Evolutionary conservation across 176 grass and related monocot genomes (phyloP), one percentile per base, ranked within the genome.

Genomic region (Saccharum officinarum): DNA sequence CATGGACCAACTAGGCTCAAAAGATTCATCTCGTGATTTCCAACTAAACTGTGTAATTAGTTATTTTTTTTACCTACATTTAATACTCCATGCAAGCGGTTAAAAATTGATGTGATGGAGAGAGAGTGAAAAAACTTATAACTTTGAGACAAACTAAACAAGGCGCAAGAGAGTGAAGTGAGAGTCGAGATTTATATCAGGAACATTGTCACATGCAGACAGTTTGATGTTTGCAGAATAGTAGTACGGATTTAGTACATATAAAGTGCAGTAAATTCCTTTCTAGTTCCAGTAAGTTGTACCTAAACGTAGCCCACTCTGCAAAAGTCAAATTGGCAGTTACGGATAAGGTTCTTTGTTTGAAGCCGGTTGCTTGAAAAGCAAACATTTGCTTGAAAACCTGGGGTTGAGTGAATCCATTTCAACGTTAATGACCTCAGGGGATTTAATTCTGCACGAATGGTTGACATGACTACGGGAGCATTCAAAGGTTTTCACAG

Each of bases 391-490:
- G n/a, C n/a, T 87, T 38, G 49, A 91, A n/a, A n/a, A n/a, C n/a
- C n/a, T 71, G 42, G 50, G 40, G 7, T 55, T 65, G 22, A 33
- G 23, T 3, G 44, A 69, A 80, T 70, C 80, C 85, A 80, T 84
- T 63, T 45, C 67, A 76, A 78, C 40, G 7, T 64, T 59, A 82
- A 18, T 70, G 18, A 39, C 70, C 79, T 80, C 47, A 87, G 76
- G 80, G 50, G 39, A 64, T 91, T 91, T 41, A 88, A 84, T 84
- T 81, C 44, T 76, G 71, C 76, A 12, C 36, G 76, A 76, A 83
- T 45, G 76, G 85, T 76, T 84, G 85, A 84, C 89, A 87, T 80
- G 38, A 49, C 75, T 87, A 87, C 80, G 85, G 80, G 39, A 80
- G 77, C 80, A 91, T 81, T 91, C 70, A 83, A 91, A 87, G 81